These are phyloP conservation scores for Basidiobolus meristosporus DNA, from an alignment of 371 early-diverging fungal genomes.

Conservation along the genomic window DNA sequence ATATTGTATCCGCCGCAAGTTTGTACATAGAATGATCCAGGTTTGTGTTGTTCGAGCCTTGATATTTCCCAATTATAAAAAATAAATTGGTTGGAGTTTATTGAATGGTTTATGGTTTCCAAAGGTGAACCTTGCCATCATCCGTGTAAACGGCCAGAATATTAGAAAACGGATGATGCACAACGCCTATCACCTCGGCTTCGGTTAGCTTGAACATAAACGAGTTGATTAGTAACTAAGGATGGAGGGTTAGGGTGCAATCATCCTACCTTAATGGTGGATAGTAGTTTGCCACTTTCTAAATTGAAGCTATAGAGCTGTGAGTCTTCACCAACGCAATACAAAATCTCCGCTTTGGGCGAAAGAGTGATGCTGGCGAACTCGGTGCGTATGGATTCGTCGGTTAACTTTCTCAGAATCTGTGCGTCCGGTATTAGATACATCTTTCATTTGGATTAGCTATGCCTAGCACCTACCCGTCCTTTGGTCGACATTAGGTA, in stretches of 20 bases:
- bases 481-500: no score
- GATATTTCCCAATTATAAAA: no score
- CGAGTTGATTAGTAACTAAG: background rate
- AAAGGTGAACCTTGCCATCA: constrained; percentile 34
- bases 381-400: no score
- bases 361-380: background rate
- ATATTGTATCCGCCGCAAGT: no score
- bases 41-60: no score
- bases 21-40: no score
- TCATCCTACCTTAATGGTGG: background rate
- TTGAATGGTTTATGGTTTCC: constrained; percentile 25
- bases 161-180: constrained; percentile 56
- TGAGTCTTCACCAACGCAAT: constrained; percentile 1
- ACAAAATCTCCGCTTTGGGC: constrained; percentile 2
- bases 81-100: no score
- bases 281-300: background rate
- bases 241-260: background rate
- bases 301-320: background rate
- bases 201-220: constrained; percentile 11
- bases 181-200: constrained; percentile 41
- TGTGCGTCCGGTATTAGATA: no score
- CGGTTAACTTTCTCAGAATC: no score
- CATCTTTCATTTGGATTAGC: no score
- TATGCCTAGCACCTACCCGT: no score
- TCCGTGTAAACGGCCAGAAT: constrained; percentile 45